Conservation (phyloP, 2,329 filamentous ascomycete genomes). For the Coniochaeta ligniaria region DNA sequence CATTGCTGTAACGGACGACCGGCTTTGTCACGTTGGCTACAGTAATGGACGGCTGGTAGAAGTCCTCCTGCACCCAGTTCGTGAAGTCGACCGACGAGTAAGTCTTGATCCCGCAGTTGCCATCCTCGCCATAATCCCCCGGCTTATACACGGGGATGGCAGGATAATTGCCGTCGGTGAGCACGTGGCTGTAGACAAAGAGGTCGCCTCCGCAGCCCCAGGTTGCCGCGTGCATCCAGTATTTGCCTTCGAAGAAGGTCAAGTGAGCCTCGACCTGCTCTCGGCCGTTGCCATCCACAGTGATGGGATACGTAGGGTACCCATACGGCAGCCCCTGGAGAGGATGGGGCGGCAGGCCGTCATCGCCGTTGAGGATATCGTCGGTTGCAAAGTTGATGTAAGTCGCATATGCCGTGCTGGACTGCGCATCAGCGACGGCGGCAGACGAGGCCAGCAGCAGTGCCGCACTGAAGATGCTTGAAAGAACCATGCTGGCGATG, state of each 20-base stretch:
- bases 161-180: not conserved
- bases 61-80: constrained; percentile 1
- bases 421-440: not conserved
- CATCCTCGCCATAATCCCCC: not conserved
- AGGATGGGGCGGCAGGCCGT: constrained; percentile 1
- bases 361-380: constrained; percentile 1
- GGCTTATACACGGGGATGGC: not conserved
- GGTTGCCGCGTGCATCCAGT: constrained; percentile 2
- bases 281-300: not conserved
- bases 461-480: not conserved
- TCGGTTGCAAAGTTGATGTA: not conserved
- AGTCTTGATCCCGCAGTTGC: constrained; percentile 2
- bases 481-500: not conserved
- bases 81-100: not conserved
- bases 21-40: constrained; percentile 3
- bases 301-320: not conserved
- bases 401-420: not conserved
- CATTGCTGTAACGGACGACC: constrained; percentile 3
- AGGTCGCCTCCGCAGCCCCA: constrained; percentile 1
- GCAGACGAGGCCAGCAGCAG: not conserved
- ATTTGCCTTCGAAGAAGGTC: constrained; percentile 1
- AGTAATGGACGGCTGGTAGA: not conserved
- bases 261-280: constrained; percentile 1
- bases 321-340: constrained; percentile 1
- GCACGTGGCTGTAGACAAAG: not conserved